Conservation (phyloP, 306 rosid genomes). For the Quercus parvula region DNA sequence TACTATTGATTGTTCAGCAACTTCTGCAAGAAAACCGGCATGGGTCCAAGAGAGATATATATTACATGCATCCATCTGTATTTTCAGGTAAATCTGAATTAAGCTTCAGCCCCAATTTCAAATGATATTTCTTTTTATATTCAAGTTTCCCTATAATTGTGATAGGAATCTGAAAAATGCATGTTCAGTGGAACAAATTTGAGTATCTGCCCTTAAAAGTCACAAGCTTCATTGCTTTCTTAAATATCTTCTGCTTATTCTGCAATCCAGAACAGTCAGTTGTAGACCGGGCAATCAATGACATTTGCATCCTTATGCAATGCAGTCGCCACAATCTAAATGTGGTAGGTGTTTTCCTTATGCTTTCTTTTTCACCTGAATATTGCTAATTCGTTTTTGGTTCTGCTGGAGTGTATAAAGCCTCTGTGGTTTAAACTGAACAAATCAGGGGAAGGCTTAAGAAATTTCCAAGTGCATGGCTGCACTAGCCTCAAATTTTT, state of each 20-base stretch:
- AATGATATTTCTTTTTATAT: background rate
- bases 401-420: background rate
- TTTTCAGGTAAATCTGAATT: constrained; percentile 53
- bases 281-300: constrained; percentile 84
- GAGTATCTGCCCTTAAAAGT: background rate
- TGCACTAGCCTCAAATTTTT: background rate
- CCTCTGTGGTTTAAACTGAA: background rate
- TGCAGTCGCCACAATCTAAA: constrained; percentile 94
- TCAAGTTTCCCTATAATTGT: background rate
- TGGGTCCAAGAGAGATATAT: constrained; percentile 88
- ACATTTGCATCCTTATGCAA: constrained; percentile 74
- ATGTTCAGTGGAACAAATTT: background rate
- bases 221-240: background rate
- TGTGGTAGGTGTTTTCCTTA: constrained; percentile 50
- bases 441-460: background rate
- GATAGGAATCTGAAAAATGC: background rate
- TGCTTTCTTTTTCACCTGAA: background rate
- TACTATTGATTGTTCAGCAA: constrained; percentile 65
- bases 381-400: constrained; percentile 1
- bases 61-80: constrained; percentile 77
- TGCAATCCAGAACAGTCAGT: constrained; percentile 67
- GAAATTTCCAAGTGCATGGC: background rate
- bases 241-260: constrained; percentile 14
- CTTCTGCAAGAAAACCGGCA: constrained; percentile 82
- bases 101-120: background rate